phyloP scores from a whole-genome alignment of 345 rosid genomes.

The Hibiscus trionum region DNA sequence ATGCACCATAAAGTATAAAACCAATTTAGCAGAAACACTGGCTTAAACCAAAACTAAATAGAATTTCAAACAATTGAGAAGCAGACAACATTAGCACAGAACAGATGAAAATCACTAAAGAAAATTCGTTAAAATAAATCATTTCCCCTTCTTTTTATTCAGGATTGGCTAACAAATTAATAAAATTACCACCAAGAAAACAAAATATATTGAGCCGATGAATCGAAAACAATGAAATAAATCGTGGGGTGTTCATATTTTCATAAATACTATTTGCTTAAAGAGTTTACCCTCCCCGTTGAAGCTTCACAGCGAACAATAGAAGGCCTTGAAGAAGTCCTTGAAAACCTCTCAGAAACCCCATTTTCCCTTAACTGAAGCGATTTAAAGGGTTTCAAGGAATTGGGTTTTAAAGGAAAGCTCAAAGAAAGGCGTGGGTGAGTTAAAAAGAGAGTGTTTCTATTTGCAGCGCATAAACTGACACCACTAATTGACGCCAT shows the following conservation, averaged over 20 bases:
- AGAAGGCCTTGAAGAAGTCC: constrained; percentile 25
- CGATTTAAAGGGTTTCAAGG: background rate
- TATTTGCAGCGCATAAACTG: constrained; percentile 9
- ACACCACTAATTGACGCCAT: constrained; percentile 33
- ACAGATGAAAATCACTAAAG: background rate
- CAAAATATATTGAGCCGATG: background rate
- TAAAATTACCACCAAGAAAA: background rate
- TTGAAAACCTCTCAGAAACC: constrained; percentile 18
- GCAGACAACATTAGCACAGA: background rate
- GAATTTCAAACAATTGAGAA: background rate
- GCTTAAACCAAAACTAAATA: background rate
- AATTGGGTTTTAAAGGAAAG: constrained; percentile 19
- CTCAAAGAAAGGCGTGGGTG: constrained; percentile 33
- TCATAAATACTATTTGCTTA: background rate
- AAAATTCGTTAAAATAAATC: background rate
- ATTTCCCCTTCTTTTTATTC: background rate
- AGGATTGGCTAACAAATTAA: background rate
- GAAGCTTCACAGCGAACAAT: constrained; percentile 61
- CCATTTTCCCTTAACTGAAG: constrained; percentile 24
- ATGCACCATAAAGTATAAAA: background rate
- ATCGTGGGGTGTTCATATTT: background rate
- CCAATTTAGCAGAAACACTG: background rate
- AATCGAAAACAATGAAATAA: background rate
- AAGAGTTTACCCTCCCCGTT: constrained; percentile 49
- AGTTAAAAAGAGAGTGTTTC: constrained; percentile 20